Evolutionary conservation across 2,329 filamentous ascomycete genomes (phyloP), one percentile per base, ranked within the genome.

Genomic region (Eutypella sp.): DNA sequence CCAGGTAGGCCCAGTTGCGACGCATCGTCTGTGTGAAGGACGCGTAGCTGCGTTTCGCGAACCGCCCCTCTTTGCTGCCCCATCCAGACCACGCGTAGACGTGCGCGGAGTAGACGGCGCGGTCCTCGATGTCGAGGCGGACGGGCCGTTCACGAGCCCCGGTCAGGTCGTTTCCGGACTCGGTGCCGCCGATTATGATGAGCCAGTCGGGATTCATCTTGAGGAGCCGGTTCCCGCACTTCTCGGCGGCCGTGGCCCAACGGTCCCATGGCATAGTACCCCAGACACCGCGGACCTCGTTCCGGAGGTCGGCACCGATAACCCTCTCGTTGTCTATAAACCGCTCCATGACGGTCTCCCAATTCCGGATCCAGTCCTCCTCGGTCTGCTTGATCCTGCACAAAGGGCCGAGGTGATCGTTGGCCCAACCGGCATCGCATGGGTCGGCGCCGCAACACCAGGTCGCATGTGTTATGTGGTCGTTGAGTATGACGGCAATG

Each of bases 61-160:
- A 87, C 4, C 80, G 75, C 2, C 80, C 79, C 24, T 72, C 75
- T 49, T 71, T 60, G 53, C 74, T 79, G 31, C 82, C 81, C 84
- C 83, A 87, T 45, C 84, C 83, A 15, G 81, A 85, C 83, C 83
- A 87, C 25, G 73, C 70, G 60, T 87, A 86, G 19, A 85, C 81
- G 61, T 87, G 83, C 2, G 80, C 75, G 48, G 81, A 83, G 67
- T 86, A 87, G 25, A 87, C 82, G 22, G 86, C 70, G 20, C 73
- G 70, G 55, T 78, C 61, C 6, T 72, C 64, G 6, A 80, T 60
- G 47, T 78, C 73, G 39, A 86, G 73, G 40, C 65, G 62, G n/a
- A 87, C 68, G 2, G 82, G 82, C 13, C 81, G 73, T 15, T 62
- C 58, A 3, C 66, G 65, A 3, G 74, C 82, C 4, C 78, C 80